Percentiles rank a stretch among this genome's conserved stretches.
Conservation (phyloP, 1,139 yeast species). For the Suhomyces choctaworum region DNA sequence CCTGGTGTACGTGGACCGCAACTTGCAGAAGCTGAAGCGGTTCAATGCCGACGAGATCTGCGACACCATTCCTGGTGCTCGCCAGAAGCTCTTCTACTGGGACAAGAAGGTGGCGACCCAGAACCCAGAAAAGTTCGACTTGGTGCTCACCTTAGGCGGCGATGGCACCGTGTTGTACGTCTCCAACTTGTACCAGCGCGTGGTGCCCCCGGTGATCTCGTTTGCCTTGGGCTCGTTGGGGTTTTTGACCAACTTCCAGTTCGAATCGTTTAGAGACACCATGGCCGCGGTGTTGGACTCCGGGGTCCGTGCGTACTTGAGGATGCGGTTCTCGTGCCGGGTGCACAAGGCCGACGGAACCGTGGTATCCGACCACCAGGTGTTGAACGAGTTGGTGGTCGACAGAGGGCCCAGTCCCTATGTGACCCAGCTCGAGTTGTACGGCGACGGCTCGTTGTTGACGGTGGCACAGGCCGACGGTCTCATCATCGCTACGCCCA, state of each 20-base stretch:
- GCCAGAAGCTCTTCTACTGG: slow-evolving; percentile 63
- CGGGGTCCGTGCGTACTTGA: slow-evolving; percentile 73
- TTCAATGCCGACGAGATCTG: slow-evolving; percentile 53
- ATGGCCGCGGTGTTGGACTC: slow-evolving; percentile 58
- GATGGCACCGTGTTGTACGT: slow-evolving; percentile 88
- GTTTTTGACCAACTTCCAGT: slow-evolving; percentile 74
- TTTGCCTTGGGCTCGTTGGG: slow-evolving; percentile 83
- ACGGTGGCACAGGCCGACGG: slow-evolving; percentile 94
- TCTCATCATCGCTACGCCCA: slow-evolving; percentile 82
- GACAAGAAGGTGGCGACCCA: slow-evolving; percentile 54
- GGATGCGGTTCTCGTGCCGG: slow-evolving; percentile 81
- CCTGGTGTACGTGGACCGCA: slow-evolving; percentile 68
- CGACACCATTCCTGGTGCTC: slow-evolving; percentile 43
- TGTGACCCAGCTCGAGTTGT: slow-evolving; percentile 78
- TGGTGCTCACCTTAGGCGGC: slow-evolving; percentile 82
- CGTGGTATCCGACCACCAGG: slow-evolving; percentile 71
- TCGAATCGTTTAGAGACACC: slow-evolving; percentile 62
- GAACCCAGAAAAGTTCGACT: slow-evolving; percentile 65
- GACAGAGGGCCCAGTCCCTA: slow-evolving; percentile 90
- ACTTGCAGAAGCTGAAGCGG: slow-evolving; percentile 58
- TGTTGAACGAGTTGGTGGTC: slow-evolving; percentile 77
- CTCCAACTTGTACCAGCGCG: slow-evolving; percentile 72
- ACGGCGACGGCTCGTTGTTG: slow-evolving; percentile 75
- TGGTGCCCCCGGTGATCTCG: slow-evolving; percentile 86
- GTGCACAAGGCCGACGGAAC: slow-evolving; percentile 59